Base-by-base conservation (phyloP, 2,329 filamentous ascomycete species). In the Colletotrichum magnum region DNA sequence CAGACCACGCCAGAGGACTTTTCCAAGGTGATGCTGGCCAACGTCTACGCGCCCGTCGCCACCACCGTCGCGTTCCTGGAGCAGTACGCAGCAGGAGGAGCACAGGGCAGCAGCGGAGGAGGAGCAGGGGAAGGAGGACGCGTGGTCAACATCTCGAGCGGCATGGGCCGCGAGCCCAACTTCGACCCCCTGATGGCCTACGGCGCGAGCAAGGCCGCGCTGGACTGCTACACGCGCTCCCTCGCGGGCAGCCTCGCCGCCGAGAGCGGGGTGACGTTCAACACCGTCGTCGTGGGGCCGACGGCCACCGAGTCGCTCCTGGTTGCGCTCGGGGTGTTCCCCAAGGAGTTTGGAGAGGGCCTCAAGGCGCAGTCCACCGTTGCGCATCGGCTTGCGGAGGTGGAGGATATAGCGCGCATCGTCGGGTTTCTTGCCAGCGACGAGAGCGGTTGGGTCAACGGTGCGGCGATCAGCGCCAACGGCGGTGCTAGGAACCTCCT, bases 121-220 rank as follows among this genome's bases (percentile, higher is more conserved):
- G 21, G 21, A 21, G 21, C 21, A 76, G 59, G 72, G 59, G 1
- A 59, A 1, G 76, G 77, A 2, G 77, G 79, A 0, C 77, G 79
- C 0, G 76, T 81, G 2, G 72, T 81, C 15, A 74, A 76, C 24
- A 72, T 81, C 4, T 79, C 78, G 0, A 77, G 77, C 0, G 73
- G 80, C 0, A 41, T 51, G 0, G 13, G 39, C 2, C 16, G 21
- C 26, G 3, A 15, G 6, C 1, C 6, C 1, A 66, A 61, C 13
- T 4, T 4, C 2, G 41, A 66, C 9, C 63, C 63, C 0, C 15
- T 54, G 36, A 50, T 66, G 0, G 32, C 63, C 2, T 81, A 82
- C 21, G 76, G 71, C 0, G 73, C 78, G 2, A 78, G 77, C 1
- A 81, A 81, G 59, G 79, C 78, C 3, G 79, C 79, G 0, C 63